phyloP scores from a whole-genome alignment of 768 basidiomycete species.

The Leucogyrophana mollusca region DNA sequence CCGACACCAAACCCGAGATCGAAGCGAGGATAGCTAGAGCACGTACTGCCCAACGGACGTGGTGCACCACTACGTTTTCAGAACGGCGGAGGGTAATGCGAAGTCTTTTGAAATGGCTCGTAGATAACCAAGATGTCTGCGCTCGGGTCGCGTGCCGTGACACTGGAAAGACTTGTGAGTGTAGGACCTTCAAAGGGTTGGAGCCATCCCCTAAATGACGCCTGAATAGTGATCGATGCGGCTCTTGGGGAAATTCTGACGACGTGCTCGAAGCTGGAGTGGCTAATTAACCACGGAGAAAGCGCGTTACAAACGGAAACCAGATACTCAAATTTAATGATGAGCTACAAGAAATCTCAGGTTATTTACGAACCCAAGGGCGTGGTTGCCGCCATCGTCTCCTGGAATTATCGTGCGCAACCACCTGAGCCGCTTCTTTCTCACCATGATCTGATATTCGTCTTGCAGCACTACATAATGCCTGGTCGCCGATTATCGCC shows the following conservation, averaged over 20 bases:
- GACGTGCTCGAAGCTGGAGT: constrained; percentile 94
- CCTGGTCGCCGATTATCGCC: constrained; percentile 91
- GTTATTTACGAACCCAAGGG: constrained; percentile 91
- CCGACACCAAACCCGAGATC: constrained; percentile 75
- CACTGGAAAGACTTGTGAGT: constrained; percentile 91
- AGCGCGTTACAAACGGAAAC: constrained; percentile 68
- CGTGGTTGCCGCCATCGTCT: constrained; percentile 89
- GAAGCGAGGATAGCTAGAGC: constrained; percentile 67
- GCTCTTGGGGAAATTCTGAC: constrained; percentile 92
- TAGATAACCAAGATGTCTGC: constrained; percentile 85
- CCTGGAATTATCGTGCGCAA: constrained; percentile 87
- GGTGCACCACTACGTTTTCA: constrained; percentile 73
- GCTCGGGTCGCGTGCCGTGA: constrained; percentile 89
- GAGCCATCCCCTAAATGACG: background rate
- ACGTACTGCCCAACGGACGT: constrained; percentile 62
- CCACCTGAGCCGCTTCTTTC: background rate
- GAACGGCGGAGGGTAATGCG: constrained; percentile 82
- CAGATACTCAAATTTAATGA: constrained; percentile 62
- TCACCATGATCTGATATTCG: constrained; percentile 7
- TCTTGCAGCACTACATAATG: constrained; percentile 85
- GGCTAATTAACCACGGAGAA: constrained; percentile 87
- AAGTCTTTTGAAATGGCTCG: constrained; percentile 88
- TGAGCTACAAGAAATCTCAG: constrained; percentile 74
- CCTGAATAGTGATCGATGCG: constrained; percentile 83
- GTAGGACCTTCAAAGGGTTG: background rate